phyloP scores from a whole-genome alignment of 2,329 filamentous ascomycete genomes.

The Pseudopithomyces chartarum region DNA sequence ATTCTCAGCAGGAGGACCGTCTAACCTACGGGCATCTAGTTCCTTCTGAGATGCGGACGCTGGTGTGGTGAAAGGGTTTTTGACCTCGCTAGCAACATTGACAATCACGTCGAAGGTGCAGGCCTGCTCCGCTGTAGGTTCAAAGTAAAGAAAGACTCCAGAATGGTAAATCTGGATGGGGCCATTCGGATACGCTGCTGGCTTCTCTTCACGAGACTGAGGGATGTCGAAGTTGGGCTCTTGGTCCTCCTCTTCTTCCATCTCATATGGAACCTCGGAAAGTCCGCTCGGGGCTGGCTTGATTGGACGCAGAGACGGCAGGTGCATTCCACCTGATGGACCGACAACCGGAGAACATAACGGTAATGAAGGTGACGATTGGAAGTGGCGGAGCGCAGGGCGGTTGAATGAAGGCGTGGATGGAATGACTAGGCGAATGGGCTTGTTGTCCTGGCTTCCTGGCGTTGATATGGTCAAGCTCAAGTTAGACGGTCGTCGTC shows the following conservation, averaged over 20 bases:
- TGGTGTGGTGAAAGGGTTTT: slow-evolving; percentile 68
- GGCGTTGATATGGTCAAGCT: slow-evolving; percentile 74
- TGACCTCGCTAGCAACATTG: slow-evolving; percentile 82
- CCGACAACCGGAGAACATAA: slow-evolving; percentile 58
- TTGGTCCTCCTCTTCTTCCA: slow-evolving; percentile 70
- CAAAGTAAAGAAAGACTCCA: slow-evolving; percentile 77
- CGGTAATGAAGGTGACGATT: slow-evolving; percentile 65
- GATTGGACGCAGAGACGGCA: slow-evolving; percentile 48
- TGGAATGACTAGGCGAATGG: slow-evolving; percentile 61
- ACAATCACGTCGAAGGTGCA: slow-evolving; percentile 80
- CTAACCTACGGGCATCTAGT: slow-evolving; percentile 41
- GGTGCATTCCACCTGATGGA: slow-evolving; percentile 57
- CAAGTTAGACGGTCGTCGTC: slow-evolving; percentile 75
- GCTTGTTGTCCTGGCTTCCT: slow-evolving; percentile 61
- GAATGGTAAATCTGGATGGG: slow-evolving; percentile 82
- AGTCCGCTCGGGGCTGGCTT: slow-evolving; percentile 43
- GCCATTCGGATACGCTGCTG: slow-evolving; percentile 80
- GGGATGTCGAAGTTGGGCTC: slow-evolving; percentile 60
- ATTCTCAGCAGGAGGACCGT: slow-evolving; percentile 41
- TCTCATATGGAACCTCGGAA: slow-evolving; percentile 69
- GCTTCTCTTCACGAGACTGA: slow-evolving; percentile 69
- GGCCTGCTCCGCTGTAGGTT: slow-evolving; percentile 79
- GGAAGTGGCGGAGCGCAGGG: slow-evolving; percentile 61
- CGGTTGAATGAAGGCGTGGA: slow-evolving; percentile 61
- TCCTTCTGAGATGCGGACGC: slow-evolving; percentile 37